A percentile compares a stretch with the other conserved stretches of the same genome.
These are phyloP conservation scores for Cinnamomum micranthum DNA, from an alignment of 164 flowering plant genomes.

Conservation along the genomic window DNA sequence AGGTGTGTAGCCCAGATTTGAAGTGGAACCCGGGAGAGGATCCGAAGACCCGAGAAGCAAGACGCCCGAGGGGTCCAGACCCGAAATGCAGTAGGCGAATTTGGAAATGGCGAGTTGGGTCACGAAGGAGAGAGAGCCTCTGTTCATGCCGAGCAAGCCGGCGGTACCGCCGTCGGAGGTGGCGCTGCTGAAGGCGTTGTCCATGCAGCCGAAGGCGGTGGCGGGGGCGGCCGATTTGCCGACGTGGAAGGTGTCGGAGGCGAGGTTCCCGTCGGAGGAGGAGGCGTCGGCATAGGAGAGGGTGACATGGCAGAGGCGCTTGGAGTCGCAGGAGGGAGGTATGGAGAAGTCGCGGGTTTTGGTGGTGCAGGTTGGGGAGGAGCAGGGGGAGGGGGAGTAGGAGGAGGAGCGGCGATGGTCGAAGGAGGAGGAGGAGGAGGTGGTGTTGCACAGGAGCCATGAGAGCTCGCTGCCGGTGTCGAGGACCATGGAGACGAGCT, in stretches of 20 bases:
- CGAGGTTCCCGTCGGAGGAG: slow-evolving; percentile 71
- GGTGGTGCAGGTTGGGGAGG: slow-evolving; percentile 52
- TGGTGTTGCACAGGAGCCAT: slow-evolving; percentile 64
- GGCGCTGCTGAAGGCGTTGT: slow-evolving; percentile 33
- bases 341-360: slow-evolving; percentile 52
- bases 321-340: slow-evolving; percentile 67
- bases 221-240: slow-evolving; percentile 29
- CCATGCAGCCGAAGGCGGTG: slow-evolving; percentile 77
- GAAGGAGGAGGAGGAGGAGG: slow-evolving; percentile 35
- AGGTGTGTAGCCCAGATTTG: slow-evolving; percentile 67
- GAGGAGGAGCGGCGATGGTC: slow-evolving; percentile 51
- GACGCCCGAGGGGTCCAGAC: slow-evolving; percentile 52
- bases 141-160: slow-evolving; percentile 81
- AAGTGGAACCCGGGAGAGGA: slow-evolving; percentile 16
- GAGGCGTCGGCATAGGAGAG: slow-evolving; percentile 73
- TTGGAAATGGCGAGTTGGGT: slow-evolving; percentile 57
- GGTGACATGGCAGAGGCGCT: slow-evolving; percentile 54
- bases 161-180: slow-evolving; percentile 49
- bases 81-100: slow-evolving; percentile 81
- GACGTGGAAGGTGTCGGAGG: slow-evolving; percentile 53
- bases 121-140: slow-evolving; percentile 70
- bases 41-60: slow-evolving; percentile 53
- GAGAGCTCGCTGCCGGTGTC: slow-evolving; percentile 95
- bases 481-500: slow-evolving; percentile 64
- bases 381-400: slow-evolving; percentile 50